Percentiles rank a stretch among this genome's conserved stretches.
Conservation (phyloP, 179 eudicot species). For the Amaranthus tricolor region DNA sequence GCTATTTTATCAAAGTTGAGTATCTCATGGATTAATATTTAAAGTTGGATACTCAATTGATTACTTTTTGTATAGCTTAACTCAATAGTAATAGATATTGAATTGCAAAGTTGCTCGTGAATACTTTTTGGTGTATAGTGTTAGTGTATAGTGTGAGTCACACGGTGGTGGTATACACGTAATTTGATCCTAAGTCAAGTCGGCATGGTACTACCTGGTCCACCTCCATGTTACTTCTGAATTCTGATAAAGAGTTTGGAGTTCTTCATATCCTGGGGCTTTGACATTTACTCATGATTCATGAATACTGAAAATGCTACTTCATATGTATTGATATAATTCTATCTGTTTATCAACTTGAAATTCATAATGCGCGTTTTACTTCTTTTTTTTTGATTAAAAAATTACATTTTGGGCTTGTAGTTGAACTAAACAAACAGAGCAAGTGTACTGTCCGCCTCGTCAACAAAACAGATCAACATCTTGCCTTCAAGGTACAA, state of each 20-base stretch:
- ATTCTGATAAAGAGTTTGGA: no score
- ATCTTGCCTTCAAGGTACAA: constrained; percentile 83
- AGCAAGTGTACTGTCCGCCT: constrained; percentile 56
- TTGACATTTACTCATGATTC: no score
- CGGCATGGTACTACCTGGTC: no score
- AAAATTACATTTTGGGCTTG: neutral
- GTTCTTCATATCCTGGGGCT: no score
- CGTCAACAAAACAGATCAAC: constrained; percentile 49
- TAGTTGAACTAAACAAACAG: constrained; percentile 77
- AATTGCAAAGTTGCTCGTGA: neutral
- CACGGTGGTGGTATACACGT: no score
- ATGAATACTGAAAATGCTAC: no score
- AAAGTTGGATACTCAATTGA: neutral
- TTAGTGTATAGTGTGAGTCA: no score
- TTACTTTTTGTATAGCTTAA: constrained; percentile 13
- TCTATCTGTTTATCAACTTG: neutral
- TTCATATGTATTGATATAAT: constrained; percentile 3
- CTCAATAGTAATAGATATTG: no score
- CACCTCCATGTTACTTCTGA: no score
- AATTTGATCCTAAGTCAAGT: no score
- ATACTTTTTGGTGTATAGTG: neutral
- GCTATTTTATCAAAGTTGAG: no score
- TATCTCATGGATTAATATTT: no score
- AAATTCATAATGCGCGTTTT: neutral
- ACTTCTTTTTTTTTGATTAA: neutral